A percentile compares a stretch with the other conserved stretches of the same genome.
Evolutionary conservation across 129 eudicot species (phyloP).

Genomic region (Chrysanthemum lavandulifolium): DNA sequence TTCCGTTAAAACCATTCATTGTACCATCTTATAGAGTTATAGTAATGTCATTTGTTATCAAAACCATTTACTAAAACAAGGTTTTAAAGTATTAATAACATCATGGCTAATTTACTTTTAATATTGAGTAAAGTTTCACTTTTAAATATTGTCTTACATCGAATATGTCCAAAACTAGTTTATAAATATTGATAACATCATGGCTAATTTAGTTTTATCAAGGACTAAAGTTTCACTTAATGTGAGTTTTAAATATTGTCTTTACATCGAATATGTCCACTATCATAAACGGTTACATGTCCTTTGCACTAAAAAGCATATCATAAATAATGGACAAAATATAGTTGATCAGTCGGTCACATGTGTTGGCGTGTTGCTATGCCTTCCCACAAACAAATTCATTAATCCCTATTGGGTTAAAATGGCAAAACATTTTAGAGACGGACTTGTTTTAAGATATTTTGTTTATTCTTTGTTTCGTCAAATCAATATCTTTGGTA

Average conservation of each 20-base stretch:
- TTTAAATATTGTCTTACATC: too few species aligned
- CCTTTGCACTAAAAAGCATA: neutral
- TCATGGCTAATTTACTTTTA: neutral
- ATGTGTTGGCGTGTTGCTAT: neutral
- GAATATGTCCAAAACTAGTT: neutral
- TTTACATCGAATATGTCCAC: conserved; percentile 2
- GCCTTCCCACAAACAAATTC: conserved; percentile 2
- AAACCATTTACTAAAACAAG: neutral
- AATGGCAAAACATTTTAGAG: too few species aligned
- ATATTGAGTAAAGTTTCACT: too few species aligned
- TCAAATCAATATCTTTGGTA: too few species aligned
- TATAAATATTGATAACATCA: neutral
- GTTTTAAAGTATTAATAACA: neutral
- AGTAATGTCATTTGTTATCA: neutral
- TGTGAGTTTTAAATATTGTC: neutral
- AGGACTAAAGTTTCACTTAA: neutral
- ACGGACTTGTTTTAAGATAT: neutral
- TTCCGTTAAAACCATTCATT: too few species aligned
- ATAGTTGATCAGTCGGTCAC: conserved; percentile 1
- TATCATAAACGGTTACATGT: conserved; percentile 15
- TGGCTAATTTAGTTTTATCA: neutral
- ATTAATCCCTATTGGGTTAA: neutral
- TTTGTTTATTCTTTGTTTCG: neutral
- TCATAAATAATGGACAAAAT: neutral
- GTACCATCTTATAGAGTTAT: too few species aligned